Conservation (phyloP, 164 flowering plant genomes). For the Piper longum region DNA sequence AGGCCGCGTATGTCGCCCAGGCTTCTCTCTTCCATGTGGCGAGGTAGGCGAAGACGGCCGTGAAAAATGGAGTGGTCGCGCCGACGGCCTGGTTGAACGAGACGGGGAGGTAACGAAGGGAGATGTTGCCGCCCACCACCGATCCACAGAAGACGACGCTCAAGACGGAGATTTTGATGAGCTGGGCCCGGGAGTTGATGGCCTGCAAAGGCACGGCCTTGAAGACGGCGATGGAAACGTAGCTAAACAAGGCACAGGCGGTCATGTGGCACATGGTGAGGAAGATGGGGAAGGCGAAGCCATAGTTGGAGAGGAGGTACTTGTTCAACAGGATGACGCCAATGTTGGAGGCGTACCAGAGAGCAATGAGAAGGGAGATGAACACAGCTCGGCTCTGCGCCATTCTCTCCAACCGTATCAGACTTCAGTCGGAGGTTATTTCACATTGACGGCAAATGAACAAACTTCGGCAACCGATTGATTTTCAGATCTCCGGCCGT, state of each 20-base stretch:
- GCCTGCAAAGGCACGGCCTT: constrained; percentile 48
- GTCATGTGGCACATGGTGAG: constrained; percentile 85
- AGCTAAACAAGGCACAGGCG: constrained; percentile 63
- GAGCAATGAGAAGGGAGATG: constrained; percentile 31
- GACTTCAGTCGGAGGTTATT: neutral
- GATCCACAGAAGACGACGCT: constrained; percentile 61
- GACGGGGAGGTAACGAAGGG: constrained; percentile 55
- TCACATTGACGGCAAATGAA: no score
- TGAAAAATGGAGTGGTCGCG: constrained; percentile 74
- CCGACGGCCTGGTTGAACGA: constrained; percentile 81
- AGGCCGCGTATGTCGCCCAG: constrained; percentile 68
- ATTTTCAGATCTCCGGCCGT: no score
- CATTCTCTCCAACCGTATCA: neutral
- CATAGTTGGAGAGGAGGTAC: constrained; percentile 50
- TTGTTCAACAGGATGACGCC: constrained; percentile 71
- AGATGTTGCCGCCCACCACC: constrained; percentile 69
- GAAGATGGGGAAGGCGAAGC: constrained; percentile 63
- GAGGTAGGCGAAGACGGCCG: constrained; percentile 57
- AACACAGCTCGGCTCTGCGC: constrained; percentile 21
- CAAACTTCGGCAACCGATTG: no score
- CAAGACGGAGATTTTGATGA: constrained; percentile 43
- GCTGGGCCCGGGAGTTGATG: constrained; percentile 43
- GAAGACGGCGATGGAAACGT: constrained; percentile 41
- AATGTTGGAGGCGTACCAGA: constrained; percentile 71
- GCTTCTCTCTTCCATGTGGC: constrained; percentile 57